These are phyloP conservation scores for Coprinellus aureogranulatus DNA, from an alignment of 768 basidiomycete genomes.

Conservation along the genomic window DNA sequence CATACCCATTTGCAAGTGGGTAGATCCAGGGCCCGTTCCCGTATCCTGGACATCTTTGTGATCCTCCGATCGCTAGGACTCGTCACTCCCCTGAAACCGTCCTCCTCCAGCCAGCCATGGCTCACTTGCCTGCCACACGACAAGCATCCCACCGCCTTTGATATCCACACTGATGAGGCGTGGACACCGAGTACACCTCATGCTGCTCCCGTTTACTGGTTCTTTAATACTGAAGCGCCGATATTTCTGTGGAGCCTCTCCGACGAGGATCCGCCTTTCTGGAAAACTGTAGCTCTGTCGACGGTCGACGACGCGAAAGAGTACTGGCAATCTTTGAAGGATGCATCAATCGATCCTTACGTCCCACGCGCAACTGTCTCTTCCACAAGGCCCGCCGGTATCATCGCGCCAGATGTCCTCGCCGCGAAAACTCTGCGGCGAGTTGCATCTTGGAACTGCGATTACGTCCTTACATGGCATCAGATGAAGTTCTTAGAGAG, in stretches of 20 bases:
- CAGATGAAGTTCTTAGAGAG: slow-evolving; percentile 65
- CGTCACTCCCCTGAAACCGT: slow-evolving; percentile 53
- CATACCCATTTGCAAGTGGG: slow-evolving; percentile 55
- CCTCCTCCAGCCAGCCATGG: slow-evolving; percentile 38
- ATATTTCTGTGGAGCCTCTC: slow-evolving; percentile 60
- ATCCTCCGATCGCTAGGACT: slow-evolving; percentile 58
- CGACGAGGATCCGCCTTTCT: slow-evolving; percentile 50
- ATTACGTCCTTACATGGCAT: slow-evolving; percentile 64
- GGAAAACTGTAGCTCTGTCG: slow-evolving; percentile 46
- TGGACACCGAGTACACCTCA: slow-evolving; percentile 45
- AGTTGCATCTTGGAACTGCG: slow-evolving; percentile 54
- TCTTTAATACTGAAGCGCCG: slow-evolving; percentile 53
- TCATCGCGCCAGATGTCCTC: slow-evolving; percentile 21
- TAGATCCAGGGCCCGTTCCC: slow-evolving; percentile 54
- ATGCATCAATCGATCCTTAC: slow-evolving; percentile 40
- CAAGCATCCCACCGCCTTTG: slow-evolving; percentile 46
- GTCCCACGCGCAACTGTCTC: slow-evolving; percentile 14
- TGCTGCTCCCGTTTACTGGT: slow-evolving; percentile 63
- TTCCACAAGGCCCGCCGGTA: slow-evolving; percentile 14
- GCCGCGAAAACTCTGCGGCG: slow-evolving; percentile 57
- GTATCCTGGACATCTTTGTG: slow-evolving; percentile 61
- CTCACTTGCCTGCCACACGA: slow-evolving; percentile 45
- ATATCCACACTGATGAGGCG: slow-evolving; percentile 38
- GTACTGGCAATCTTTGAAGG: slow-evolving; percentile 60
- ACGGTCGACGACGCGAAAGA: slow-evolving; percentile 36